Conservation (phyloP, 2,329 filamentous ascomycete species). For the Cladophialophora chaetospira region DNA sequence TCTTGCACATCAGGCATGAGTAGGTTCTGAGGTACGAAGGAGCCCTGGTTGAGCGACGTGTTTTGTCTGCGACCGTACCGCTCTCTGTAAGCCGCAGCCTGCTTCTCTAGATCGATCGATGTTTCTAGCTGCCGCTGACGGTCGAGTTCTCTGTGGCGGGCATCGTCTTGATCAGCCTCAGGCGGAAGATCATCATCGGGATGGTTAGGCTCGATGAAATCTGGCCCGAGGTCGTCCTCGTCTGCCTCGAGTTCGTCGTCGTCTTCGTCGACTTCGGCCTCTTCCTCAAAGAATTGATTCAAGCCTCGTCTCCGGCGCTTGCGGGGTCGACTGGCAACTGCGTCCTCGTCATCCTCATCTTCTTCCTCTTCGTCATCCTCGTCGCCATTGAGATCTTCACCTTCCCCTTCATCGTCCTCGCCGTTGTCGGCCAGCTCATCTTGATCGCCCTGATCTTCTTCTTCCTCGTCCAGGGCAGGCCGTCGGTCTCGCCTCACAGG, state of each 20-base stretch:
- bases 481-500: conserved; percentile 24
- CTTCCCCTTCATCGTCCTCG: conserved; percentile 44
- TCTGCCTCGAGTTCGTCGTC: conserved; percentile 87
- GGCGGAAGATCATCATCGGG: conserved; percentile 80
- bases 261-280: conserved; percentile 94
- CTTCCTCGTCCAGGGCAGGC: conserved; percentile 48
- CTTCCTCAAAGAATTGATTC: conserved; percentile 92
- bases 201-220: conserved; percentile 86
- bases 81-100: conserved; percentile 82
- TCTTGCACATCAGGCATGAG: conserved; percentile 92
- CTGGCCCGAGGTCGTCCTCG: conserved; percentile 83
- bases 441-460: conserved; percentile 51
- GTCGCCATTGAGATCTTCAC: conserved; percentile 47
- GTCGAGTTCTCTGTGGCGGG: conserved; percentile 91
- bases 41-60: conserved; percentile 65
- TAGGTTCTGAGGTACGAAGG: conserved; percentile 79
- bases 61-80: conserved; percentile 80
- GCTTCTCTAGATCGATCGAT: conserved; percentile 89
- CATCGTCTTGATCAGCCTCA: conserved; percentile 81
- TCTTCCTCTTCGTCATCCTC: conserved; percentile 55
- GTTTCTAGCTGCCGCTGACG: conserved; percentile 83
- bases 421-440: conserved; percentile 44
- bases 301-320: conserved; percentile 75
- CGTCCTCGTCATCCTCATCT: conserved; percentile 48
- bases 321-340: conserved; percentile 64